phyloP scores from a whole-genome alignment of 2,329 filamentous ascomycete genomes.

The Stagonosporopsis vannaccii region DNA sequence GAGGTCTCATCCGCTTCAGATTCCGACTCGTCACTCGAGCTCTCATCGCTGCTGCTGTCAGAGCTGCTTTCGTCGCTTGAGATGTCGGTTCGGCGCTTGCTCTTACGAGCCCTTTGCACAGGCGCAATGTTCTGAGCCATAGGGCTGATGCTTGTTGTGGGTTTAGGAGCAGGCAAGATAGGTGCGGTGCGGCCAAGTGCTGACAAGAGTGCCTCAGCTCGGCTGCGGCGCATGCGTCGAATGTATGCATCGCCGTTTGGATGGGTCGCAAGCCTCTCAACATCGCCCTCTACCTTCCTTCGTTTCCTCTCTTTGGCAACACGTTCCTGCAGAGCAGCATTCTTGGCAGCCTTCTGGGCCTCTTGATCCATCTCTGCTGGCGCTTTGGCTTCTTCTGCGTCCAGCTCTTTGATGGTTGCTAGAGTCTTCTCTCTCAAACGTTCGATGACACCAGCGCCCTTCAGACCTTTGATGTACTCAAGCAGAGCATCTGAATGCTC shows the following conservation, averaged over 20 bases:
- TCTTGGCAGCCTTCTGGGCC: constrained; percentile 46
- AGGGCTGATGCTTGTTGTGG: constrained; percentile 24
- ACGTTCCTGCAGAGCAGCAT: constrained; percentile 46
- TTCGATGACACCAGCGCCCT: constrained; percentile 73
- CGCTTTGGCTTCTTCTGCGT: constrained; percentile 43
- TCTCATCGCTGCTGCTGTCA: constrained; percentile 38
- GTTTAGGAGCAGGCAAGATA: constrained; percentile 24
- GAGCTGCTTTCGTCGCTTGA: constrained; percentile 46
- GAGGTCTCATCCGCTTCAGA: constrained; percentile 22
- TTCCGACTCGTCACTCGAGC: constrained; percentile 29
- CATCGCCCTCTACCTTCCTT: constrained; percentile 39
- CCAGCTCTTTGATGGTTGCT: constrained; percentile 64
- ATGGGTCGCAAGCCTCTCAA: constrained; percentile 35
- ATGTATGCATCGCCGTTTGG: constrained; percentile 41
- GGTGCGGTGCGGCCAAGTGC: constrained; percentile 40
- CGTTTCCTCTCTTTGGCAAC: constrained; percentile 42
- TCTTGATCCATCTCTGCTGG: constrained; percentile 44
- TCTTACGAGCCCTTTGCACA: constrained; percentile 29
- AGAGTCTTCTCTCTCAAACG: constrained; percentile 72
- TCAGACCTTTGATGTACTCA: constrained; percentile 79
- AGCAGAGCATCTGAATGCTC: constrained; percentile 73
- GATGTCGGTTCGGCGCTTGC: constrained; percentile 39
- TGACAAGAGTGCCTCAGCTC: constrained; percentile 41
- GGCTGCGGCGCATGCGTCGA: constrained; percentile 43
- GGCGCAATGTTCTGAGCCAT: constrained; percentile 24